These are phyloP conservation scores for Diaporthe sp. DNA, from an alignment of 2,329 filamentous ascomycete genomes.

Conservation along the genomic window DNA sequence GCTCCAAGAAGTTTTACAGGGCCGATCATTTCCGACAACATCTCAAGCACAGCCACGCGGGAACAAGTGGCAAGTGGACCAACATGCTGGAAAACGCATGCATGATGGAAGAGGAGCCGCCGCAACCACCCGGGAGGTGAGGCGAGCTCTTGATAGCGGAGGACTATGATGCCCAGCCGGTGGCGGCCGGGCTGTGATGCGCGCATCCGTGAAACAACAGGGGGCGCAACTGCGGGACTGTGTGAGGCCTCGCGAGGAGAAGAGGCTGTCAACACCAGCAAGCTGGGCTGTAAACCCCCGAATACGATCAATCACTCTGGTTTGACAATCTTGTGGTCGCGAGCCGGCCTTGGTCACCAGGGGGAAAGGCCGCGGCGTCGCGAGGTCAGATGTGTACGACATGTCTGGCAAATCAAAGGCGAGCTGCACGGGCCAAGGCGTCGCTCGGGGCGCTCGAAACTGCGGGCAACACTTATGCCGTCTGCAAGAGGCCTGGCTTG, in stretches of 20 bases:
- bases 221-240: background rate
- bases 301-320: constrained; percentile 4
- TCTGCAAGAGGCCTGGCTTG: constrained; percentile 3
- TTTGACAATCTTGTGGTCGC: constrained; percentile 12
- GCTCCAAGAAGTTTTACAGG: constrained; percentile 97
- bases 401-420: background rate
- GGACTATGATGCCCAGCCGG: background rate
- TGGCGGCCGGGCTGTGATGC: constrained; percentile 12
- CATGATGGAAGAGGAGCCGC: constrained; percentile 89
- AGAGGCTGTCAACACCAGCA: constrained; percentile 14
- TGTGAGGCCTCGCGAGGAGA: background rate
- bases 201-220: constrained; percentile 20
- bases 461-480: constrained; percentile 7
- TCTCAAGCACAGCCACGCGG: constrained; percentile 96
- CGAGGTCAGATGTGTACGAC: constrained; percentile 11
- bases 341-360: constrained; percentile 1
- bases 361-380: background rate
- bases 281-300: background rate
- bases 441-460: constrained; percentile 22
- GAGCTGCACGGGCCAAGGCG: constrained; percentile 6
- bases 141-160: constrained; percentile 1
- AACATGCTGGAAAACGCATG: constrained; percentile 98
- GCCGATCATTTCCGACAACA: constrained; percentile 99
- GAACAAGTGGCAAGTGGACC: constrained; percentile 98
- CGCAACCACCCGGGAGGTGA: constrained; percentile 54